A percentile compares a stretch with the other conserved stretches of the same genome.
Conservation (phyloP, 2,329 filamentous ascomycete genomes). For the Colletotrichum sp. region DNA sequence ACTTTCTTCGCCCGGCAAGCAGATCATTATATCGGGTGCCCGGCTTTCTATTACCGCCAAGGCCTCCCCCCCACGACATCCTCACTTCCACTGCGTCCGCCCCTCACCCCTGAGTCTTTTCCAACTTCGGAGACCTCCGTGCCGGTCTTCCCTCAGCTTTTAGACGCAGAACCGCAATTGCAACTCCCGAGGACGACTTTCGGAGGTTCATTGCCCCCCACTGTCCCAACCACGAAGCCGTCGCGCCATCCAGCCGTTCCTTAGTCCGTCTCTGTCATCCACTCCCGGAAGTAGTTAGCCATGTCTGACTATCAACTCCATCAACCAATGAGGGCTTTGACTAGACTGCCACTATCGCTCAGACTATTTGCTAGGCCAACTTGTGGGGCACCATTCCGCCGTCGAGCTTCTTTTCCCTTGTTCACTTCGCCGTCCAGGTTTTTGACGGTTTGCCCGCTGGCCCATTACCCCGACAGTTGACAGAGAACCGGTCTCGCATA, state of each 20-base stretch:
- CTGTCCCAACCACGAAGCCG: background rate
- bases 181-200: background rate
- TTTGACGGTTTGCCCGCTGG: background rate
- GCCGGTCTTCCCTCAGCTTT: background rate
- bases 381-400: background rate
- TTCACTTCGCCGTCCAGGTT: background rate
- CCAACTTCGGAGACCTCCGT: background rate
- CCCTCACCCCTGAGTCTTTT: background rate
- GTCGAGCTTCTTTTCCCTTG: background rate
- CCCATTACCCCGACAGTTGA: background rate
- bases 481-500: background rate
- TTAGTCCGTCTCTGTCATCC: background rate
- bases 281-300: background rate
- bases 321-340: background rate
- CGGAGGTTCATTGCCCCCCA: background rate
- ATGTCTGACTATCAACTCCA: background rate
- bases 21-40: background rate
- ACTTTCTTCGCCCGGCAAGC: background rate
- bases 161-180: background rate
- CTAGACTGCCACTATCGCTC: background rate
- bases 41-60: background rate
- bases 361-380: conserved; percentile 6
- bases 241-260: background rate
- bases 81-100: background rate
- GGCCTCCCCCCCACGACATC: background rate